phyloP scores from a whole-genome alignment of 306 rosid genomes.

The Lathyrus oleraceus region DNA sequence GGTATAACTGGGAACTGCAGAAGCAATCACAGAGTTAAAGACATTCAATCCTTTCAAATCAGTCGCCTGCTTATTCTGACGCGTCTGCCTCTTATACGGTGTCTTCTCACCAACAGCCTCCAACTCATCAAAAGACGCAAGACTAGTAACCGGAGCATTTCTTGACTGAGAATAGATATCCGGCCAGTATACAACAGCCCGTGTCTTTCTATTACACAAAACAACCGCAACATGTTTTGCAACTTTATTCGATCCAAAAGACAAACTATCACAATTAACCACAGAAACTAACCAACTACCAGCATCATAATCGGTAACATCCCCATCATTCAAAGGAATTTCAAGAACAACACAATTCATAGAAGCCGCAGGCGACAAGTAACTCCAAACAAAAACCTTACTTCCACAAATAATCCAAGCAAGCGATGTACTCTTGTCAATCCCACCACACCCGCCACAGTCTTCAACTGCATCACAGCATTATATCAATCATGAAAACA shows the following conservation, averaged over 20 bases:
- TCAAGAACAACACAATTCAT: slow-evolving; percentile 70
- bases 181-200: slow-evolving; percentile 78
- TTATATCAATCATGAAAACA: background rate
- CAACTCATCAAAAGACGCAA: slow-evolving; percentile 62
- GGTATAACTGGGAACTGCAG: slow-evolving; percentile 54
- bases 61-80: slow-evolving; percentile 42
- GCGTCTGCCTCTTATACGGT: slow-evolving; percentile 43
- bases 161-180: slow-evolving; percentile 58
- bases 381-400: slow-evolving; percentile 76
- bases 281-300: slow-evolving; percentile 72
- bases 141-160: slow-evolving; percentile 50
- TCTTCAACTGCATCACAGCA: slow-evolving; percentile 54
- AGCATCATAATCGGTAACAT: slow-evolving; percentile 43
- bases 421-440: slow-evolving; percentile 71
- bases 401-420: slow-evolving; percentile 83
- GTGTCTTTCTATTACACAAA: slow-evolving; percentile 60
- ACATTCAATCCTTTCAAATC: slow-evolving; percentile 38
- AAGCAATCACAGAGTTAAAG: slow-evolving; percentile 77
- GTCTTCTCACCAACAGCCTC: slow-evolving; percentile 51
- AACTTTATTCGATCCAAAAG: slow-evolving; percentile 46
- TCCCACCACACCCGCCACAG: slow-evolving; percentile 59
- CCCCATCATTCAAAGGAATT: slow-evolving; percentile 56
- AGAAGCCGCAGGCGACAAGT: slow-evolving; percentile 59
- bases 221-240: slow-evolving; percentile 65
- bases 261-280: slow-evolving; percentile 59